A percentile compares a stretch with the other conserved stretches of the same genome.
Evolutionary conservation across 192 early-diverging fungal genomes (phyloP).

Genomic region (Geranomyces michiganensis): DNA sequence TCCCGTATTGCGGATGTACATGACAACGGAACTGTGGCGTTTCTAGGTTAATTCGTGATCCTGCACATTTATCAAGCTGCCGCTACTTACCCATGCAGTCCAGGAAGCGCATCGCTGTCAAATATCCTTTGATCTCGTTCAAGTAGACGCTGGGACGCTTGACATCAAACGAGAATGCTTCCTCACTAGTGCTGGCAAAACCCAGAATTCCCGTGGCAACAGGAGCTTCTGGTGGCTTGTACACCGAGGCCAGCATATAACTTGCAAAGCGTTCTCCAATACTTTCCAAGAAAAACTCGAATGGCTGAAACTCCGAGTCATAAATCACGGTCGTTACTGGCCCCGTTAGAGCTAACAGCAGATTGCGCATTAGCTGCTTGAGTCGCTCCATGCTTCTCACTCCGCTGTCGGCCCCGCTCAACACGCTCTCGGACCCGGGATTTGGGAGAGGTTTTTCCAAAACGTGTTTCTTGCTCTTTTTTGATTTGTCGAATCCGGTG

Average conservation of each 20-base stretch:
- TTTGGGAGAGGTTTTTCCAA: conserved; percentile 6
- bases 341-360: conserved; percentile 24
- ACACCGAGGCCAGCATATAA: conserved; percentile 10
- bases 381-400: conserved; percentile 27
- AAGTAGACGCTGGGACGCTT: conserved; percentile 43
- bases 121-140: conserved; percentile 38
- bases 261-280: conserved; percentile 18
- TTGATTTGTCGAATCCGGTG: conserved; percentile 1
- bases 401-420: conserved; percentile 21
- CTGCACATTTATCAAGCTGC: background rate
- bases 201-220: conserved; percentile 3
- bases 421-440: conserved; percentile 28
- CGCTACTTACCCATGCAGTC: conserved; percentile 22
- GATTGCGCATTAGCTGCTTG: conserved; percentile 30
- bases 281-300: conserved; percentile 45
- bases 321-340: conserved; percentile 25
- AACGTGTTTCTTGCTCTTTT: conserved; percentile 25
- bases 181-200: conserved; percentile 9
- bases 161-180: conserved; percentile 42
- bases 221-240: conserved; percentile 19
- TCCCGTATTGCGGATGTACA: conserved; percentile 31
- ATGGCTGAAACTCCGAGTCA: conserved; percentile 43
- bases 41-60: background rate
- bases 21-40: conserved; percentile 14
- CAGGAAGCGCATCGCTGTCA: conserved; percentile 31